Base-by-base conservation (phyloP, 1,284 basidiomycete species). In the Cryptococcus sp. region DNA sequence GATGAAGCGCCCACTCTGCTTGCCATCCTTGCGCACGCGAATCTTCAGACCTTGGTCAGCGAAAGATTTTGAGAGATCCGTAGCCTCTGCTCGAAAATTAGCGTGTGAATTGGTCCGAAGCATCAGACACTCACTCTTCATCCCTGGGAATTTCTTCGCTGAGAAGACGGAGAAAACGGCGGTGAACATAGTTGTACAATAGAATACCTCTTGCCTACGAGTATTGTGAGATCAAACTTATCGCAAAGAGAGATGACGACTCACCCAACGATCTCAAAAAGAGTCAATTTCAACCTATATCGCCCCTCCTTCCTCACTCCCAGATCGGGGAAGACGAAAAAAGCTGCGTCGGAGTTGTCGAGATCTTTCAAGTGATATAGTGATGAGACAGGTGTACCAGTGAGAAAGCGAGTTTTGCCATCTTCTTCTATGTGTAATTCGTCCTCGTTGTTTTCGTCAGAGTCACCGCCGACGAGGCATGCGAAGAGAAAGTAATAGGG, bases 401-500 rank as follows among this genome's bases (percentile, higher is more conserved):
- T 75, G n/a, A 77, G 63, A 61, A 75, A 75, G 15, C 75, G 65
- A 11, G 73, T 75, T 44, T 73, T 88, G n/a, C 91, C 91, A 66
- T 95, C 93, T 83, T 91, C 91, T 52, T 94, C 83, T 82, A 93
- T 88, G 73, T 95, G 93, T 39, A 97, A 78, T 77, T 97, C 94
- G n/a, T 89, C 84, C 66, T 95, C 91, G 34, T 70, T 54, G 37
- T 74, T 72, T 10, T 34, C 29, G 29, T 34, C 29, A 4, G 29
- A 34, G 65, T 93, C 90, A 0, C 89, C 89, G 65, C 90, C 88
- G 0, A 91, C 89, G 22, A 95, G 83, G 63, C 86, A 87, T 5
- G 92, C 92, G 68, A 92, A 95, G 85, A 93, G 92, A 78, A 96
- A 95, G 74, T 93, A 93, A 75, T 93, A 93, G 0, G 92, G 92